A percentile compares a stretch with the other conserved stretches of the same genome.
Conservation (phyloP, 768 basidiomycete genomes). For the Termitomyces heimii region DNA sequence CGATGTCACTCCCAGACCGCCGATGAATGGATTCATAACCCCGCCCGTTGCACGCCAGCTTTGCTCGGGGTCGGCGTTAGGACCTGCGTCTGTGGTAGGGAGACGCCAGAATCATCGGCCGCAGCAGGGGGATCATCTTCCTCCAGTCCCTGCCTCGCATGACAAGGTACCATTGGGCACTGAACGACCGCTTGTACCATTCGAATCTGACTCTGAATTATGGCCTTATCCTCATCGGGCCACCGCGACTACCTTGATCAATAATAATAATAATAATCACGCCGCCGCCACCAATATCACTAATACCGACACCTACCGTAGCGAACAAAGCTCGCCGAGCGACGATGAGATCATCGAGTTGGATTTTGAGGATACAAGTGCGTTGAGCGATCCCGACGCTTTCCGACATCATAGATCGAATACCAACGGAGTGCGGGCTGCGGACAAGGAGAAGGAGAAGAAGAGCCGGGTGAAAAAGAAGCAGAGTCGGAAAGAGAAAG, state of each 20-base stretch:
- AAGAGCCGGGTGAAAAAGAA: constrained; percentile 12
- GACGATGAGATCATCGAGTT: constrained; percentile 70
- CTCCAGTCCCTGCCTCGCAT: background rate
- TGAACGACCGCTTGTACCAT: constrained; percentile 48
- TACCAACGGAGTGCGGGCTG: constrained; percentile 3
- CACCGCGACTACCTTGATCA: constrained; percentile 30
- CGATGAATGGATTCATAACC: constrained; percentile 18
- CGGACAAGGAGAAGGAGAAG: constrained; percentile 13
- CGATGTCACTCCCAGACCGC: constrained; percentile 64
- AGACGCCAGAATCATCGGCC: background rate
- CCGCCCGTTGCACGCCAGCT: constrained; percentile 8
- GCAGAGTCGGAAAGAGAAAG: constrained; percentile 24
- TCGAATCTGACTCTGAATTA: constrained; percentile 57
- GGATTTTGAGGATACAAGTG: constrained; percentile 69
- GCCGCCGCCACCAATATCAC: constrained; percentile 28
- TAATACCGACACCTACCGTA: background rate
- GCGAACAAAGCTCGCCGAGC: constrained; percentile 9
- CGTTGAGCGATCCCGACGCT: constrained; percentile 60
- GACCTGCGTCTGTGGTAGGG: background rate
- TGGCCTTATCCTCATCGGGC: constrained; percentile 50
- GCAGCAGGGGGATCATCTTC: background rate
- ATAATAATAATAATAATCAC: constrained; percentile 6
- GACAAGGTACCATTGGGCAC: constrained; percentile 5
- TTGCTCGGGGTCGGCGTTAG: background rate
- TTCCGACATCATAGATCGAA: constrained; percentile 27